Conservation (phyloP, 78 protist genomes). For the Guillardia theta region DNA sequence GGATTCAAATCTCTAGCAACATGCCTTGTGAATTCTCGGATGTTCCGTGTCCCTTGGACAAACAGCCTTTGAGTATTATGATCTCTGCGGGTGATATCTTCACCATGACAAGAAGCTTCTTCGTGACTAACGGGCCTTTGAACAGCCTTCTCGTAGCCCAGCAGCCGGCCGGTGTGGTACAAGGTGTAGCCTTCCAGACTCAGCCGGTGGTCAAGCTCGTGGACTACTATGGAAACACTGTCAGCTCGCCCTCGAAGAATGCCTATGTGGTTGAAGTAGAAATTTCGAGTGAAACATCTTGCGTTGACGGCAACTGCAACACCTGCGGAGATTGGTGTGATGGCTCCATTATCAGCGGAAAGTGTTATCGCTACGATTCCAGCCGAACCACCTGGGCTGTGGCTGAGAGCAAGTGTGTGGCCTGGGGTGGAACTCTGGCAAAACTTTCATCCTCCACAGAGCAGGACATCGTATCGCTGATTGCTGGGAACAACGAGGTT, state of each 20-base stretch:
- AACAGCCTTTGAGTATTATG: background rate
- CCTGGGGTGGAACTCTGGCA: background rate
- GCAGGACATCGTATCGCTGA: too few species aligned
- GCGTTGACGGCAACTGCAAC: too few species aligned
- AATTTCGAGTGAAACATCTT: too few species aligned
- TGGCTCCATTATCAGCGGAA: background rate
- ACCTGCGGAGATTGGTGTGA: background rate
- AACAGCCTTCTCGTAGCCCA: background rate
- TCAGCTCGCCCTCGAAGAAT: background rate
- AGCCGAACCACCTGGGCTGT: background rate
- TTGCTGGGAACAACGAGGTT: too few species aligned
- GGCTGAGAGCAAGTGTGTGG: background rate
- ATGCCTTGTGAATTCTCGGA: background rate
- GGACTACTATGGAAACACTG: background rate
- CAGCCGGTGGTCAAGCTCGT: background rate
- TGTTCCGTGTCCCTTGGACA: background rate
- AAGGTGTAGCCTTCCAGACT: background rate
- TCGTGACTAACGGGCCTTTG: background rate
- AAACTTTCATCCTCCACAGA: too few species aligned
- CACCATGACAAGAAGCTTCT: background rate
- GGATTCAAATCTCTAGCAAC: background rate
- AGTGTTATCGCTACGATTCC: background rate
- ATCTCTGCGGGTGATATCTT: background rate
- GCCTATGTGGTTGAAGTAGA: background rate
- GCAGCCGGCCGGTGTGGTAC: background rate